A percentile compares a stretch with the other conserved stretches of the same genome.
phyloP scores from a whole-genome alignment of 805 yeast genomes.

The Kuraishia molischiana region DNA sequence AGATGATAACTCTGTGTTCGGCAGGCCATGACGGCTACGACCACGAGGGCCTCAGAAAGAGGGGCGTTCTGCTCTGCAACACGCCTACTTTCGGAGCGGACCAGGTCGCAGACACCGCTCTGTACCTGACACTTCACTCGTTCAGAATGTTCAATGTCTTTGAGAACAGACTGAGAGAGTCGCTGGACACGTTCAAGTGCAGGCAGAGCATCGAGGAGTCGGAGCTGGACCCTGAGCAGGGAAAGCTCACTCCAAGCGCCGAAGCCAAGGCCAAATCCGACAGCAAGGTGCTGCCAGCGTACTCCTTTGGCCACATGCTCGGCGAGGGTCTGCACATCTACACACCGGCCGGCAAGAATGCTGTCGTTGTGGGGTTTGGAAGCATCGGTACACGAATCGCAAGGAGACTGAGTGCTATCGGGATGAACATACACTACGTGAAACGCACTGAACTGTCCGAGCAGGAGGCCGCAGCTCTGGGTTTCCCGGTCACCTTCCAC shows the following conservation, averaged over 20 bases:
- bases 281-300: slow-evolving; percentile 12
- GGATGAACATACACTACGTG: slow-evolving; percentile 55
- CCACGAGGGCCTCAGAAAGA: slow-evolving; percentile 20
- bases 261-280: slow-evolving; percentile 11
- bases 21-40: slow-evolving; percentile 40
- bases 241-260: slow-evolving; percentile 15
- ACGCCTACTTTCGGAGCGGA: slow-evolving; percentile 50
- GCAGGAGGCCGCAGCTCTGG: slow-evolving; percentile 26
- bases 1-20: slow-evolving; percentile 44
- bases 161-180: slow-evolving; percentile 28
- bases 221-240: slow-evolving; percentile 21
- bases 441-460: slow-evolving; percentile 39
- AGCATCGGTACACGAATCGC: slow-evolving; percentile 63
- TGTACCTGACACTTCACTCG: slow-evolving; percentile 45
- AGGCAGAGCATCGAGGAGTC: slow-evolving; percentile 28
- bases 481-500: slow-evolving; percentile 35
- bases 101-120: slow-evolving; percentile 67
- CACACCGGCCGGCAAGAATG: slow-evolving; percentile 49
- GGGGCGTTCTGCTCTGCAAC: slow-evolving; percentile 50
- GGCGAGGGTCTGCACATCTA: slow-evolving; percentile 33
- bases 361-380: slow-evolving; percentile 67
- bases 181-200: slow-evolving; percentile 33
- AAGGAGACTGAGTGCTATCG: slow-evolving; percentile 41
- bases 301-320: slow-evolving; percentile 30
- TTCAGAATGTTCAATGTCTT: slow-evolving; percentile 48